phyloP scores from a whole-genome alignment of 345 rosid genomes.

The Salix koriyanagi region DNA sequence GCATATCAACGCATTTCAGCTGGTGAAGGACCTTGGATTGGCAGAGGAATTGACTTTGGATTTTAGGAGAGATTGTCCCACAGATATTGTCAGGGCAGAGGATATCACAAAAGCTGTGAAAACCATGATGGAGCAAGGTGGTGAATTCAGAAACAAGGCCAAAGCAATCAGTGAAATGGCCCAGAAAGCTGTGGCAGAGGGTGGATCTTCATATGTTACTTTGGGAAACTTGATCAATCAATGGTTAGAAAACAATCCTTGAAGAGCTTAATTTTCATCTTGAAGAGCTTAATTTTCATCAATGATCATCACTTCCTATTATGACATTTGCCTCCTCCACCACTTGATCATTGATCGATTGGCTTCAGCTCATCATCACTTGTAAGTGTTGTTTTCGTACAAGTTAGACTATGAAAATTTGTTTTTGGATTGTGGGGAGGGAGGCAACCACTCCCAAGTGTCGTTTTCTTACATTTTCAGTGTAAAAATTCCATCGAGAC shows the following conservation, averaged over 20 bases:
- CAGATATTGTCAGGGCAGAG: conserved; percentile 16
- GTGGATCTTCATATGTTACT: conserved; percentile 33
- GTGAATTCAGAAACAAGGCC: conserved; percentile 29
- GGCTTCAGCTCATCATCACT: too few relatives aligned
- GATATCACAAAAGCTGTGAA: conserved; percentile 36
- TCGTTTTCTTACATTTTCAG: neutral
- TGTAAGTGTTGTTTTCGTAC: too few relatives aligned
- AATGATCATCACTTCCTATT: neutral
- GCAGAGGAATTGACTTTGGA: conserved; percentile 48
- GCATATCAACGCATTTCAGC: conserved; percentile 43
- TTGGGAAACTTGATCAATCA: neutral
- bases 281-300: neutral
- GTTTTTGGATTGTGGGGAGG: neutral
- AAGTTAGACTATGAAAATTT: too few relatives aligned
- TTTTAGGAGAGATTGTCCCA: conserved; percentile 18
- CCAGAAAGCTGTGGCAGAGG: conserved; percentile 24
- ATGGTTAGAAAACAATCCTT: neutral
- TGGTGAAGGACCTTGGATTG: conserved; percentile 38
- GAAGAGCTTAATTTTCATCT: neutral
- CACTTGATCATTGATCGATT: too few relatives aligned
- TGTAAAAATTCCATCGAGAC: neutral
- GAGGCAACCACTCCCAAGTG: neutral
- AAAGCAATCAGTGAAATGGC: conserved; percentile 26
- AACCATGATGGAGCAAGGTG: conserved; percentile 29
- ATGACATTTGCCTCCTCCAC: neutral